Percentiles rank a stretch among this genome's conserved stretches.
These are phyloP conservation scores for Candida anutae DNA, from an alignment of 1,139 yeast genomes.

Conservation along the genomic window DNA sequence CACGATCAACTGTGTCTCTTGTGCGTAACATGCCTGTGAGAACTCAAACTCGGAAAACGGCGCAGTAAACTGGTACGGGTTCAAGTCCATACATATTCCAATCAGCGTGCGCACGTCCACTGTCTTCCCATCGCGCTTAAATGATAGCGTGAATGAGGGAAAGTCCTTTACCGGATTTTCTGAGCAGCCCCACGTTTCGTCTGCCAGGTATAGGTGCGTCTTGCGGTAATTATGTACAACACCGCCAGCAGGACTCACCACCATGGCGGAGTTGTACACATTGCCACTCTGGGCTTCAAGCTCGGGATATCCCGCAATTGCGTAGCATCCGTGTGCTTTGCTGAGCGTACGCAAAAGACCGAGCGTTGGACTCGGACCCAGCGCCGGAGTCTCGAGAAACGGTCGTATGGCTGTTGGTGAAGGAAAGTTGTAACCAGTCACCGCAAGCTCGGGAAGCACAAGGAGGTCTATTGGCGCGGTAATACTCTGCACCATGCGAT, in stretches of 20 bases:
- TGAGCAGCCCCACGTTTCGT: conserved; percentile 70
- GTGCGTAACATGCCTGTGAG: conserved; percentile 43
- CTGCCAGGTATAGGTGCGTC: conserved; percentile 71
- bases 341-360: conserved; percentile 55
- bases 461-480: conserved; percentile 45
- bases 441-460: conserved; percentile 75
- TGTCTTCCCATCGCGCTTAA: conserved; percentile 17
- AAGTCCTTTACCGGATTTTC: conserved; percentile 53
- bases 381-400: conserved; percentile 37
- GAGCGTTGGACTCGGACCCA: conserved; percentile 39
- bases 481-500: conserved; percentile 17
- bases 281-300: conserved; percentile 12
- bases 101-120: conserved; percentile 37
- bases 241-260: conserved; percentile 53
- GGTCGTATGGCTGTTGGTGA: conserved; percentile 49
- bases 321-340: conserved; percentile 47
- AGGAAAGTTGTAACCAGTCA: conserved; percentile 76
- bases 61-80: conserved; percentile 77
- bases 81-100: conserved; percentile 95
- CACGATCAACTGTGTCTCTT: conserved; percentile 48
- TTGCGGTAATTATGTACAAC: conserved; percentile 67
- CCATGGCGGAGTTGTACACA: conserved; percentile 66
- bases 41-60: conserved; percentile 74
- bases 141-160: conserved; percentile 28
- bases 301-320: conserved; percentile 84